A percentile compares a stretch with the other conserved stretches of the same genome.
These are phyloP conservation scores for Penicillium pulvis DNA, from an alignment of 495 filamentous ascomycete species.

Conservation along the genomic window DNA sequence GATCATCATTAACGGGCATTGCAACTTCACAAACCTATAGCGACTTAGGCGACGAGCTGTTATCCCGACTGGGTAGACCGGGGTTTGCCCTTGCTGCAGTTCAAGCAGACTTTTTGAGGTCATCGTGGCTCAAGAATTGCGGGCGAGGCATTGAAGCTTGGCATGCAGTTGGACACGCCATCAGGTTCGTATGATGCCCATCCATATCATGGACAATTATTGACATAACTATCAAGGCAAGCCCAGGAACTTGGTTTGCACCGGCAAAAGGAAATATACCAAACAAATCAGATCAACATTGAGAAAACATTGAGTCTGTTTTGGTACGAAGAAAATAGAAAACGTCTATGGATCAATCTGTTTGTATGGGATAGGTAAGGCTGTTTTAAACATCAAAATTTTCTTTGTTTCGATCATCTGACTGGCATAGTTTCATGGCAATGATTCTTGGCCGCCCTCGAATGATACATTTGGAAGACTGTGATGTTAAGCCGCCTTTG, in stretches of 20 bases:
- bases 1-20: background rate
- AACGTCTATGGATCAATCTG: slow-evolving; percentile 17
- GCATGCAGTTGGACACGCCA: slow-evolving; percentile 14
- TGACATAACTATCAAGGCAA: background rate
- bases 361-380: slow-evolving; percentile 19
- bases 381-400: background rate
- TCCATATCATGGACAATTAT: background rate
- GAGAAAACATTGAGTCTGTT: slow-evolving; percentile 12
- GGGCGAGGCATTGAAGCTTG: slow-evolving; percentile 13
- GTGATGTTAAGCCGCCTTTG: too few relatives aligned
- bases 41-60: background rate
- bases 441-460: slow-evolving; percentile 25
- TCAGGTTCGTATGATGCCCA: slow-evolving; percentile 6
- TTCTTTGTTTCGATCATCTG: slow-evolving; percentile 1
- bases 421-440: slow-evolving; percentile 17
- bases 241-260: background rate
- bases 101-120: slow-evolving; percentile 8
- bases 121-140: slow-evolving; percentile 16
- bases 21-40: background rate
- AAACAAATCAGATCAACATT: background rate
- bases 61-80: slow-evolving; percentile 3
- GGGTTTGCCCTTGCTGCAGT: slow-evolving; percentile 7
- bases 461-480: too few relatives aligned
- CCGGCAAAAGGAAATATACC: background rate
- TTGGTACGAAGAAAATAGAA: slow-evolving; percentile 15